Evolutionary conservation across 2,329 filamentous ascomycete species (phyloP).

Genomic region (Ophiocordyceps robertsii): DNA sequence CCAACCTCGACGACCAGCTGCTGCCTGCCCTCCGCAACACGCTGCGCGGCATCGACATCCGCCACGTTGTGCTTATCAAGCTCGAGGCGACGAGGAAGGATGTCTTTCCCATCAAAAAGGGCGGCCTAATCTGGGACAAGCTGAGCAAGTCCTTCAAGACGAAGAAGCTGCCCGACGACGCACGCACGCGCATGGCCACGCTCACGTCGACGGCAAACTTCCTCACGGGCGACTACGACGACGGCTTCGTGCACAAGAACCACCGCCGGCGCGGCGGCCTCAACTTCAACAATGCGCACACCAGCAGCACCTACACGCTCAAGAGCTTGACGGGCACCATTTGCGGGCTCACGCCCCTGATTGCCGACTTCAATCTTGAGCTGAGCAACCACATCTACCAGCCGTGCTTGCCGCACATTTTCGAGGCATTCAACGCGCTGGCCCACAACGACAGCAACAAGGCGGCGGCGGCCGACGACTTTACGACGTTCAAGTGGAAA

Average conservation of each 20-base stretch:
- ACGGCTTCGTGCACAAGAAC: slow-evolving; percentile 15
- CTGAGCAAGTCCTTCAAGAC: slow-evolving; percentile 18
- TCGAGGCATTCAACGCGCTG: slow-evolving; percentile 17
- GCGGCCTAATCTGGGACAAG: slow-evolving; percentile 22
- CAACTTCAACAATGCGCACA: slow-evolving; percentile 23
- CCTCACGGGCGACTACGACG: slow-evolving; percentile 21
- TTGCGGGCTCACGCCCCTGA: slow-evolving; percentile 26
- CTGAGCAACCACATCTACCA: slow-evolving; percentile 29
- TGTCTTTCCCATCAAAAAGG: slow-evolving; percentile 29
- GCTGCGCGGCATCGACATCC: slow-evolving; percentile 20
- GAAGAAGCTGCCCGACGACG: slow-evolving; percentile 17
- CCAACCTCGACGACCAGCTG: slow-evolving; percentile 21
- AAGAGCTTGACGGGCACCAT: slow-evolving; percentile 27
- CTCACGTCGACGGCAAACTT: slow-evolving; percentile 19
- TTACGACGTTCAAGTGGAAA: slow-evolving; percentile 13
- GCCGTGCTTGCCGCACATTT: slow-evolving; percentile 26
- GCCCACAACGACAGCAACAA: slow-evolving; percentile 1
- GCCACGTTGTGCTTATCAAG: slow-evolving; percentile 29
- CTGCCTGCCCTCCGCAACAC: slow-evolving; percentile 12
- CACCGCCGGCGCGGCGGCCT: slow-evolving; percentile 20
- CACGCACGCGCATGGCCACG: slow-evolving; percentile 12
- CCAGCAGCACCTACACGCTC: slow-evolving; percentile 27
- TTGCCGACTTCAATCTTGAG: slow-evolving; percentile 29
- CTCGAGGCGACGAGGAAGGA: slow-evolving; percentile 31
- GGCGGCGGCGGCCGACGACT: not conserved